phyloP scores from a whole-genome alignment of 805 yeast genomes.

The Candida verbasci region DNA sequence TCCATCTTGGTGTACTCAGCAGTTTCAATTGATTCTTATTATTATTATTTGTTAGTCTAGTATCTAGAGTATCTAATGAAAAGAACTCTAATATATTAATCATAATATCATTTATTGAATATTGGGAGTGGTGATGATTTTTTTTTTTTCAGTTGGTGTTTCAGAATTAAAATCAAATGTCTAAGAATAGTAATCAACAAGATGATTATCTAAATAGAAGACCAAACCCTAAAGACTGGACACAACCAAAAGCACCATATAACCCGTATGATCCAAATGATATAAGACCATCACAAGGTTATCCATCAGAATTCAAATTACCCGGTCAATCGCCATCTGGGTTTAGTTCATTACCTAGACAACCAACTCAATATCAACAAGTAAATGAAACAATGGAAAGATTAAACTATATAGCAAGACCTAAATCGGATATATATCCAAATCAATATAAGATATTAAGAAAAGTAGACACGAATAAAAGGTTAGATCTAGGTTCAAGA shows the following conservation, averaged over 20 bases:
- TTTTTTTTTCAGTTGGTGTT: no score
- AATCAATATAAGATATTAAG: constrained; percentile 74
- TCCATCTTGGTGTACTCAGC: constrained; percentile 55
- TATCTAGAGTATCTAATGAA: constrained; percentile 49
- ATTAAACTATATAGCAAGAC: constrained; percentile 74
- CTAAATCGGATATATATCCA: constrained; percentile 66
- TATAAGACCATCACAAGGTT: constrained; percentile 74
- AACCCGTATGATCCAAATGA: constrained; percentile 82
- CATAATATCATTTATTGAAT: neutral
- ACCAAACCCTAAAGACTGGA: constrained; percentile 78
- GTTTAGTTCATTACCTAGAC: constrained; percentile 57
- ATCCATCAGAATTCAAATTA: constrained; percentile 73
- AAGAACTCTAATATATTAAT: constrained; percentile 26
- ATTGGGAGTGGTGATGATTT: no score
- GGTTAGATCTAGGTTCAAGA: constrained; percentile 58
- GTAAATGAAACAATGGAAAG: constrained; percentile 71
- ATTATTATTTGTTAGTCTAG: constrained; percentile 42
- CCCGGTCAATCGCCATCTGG: constrained; percentile 58
- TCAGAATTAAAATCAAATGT: constrained; percentile 11
- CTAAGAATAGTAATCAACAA: no score
- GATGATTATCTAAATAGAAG: constrained; percentile 52
- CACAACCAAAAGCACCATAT: constrained; percentile 76
- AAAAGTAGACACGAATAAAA: constrained; percentile 47
- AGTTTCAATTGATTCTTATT: constrained; percentile 28
- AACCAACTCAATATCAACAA: constrained; percentile 61